phyloP scores from a whole-genome alignment of 1,139 yeast species.

The Candida gigantensis region DNA sequence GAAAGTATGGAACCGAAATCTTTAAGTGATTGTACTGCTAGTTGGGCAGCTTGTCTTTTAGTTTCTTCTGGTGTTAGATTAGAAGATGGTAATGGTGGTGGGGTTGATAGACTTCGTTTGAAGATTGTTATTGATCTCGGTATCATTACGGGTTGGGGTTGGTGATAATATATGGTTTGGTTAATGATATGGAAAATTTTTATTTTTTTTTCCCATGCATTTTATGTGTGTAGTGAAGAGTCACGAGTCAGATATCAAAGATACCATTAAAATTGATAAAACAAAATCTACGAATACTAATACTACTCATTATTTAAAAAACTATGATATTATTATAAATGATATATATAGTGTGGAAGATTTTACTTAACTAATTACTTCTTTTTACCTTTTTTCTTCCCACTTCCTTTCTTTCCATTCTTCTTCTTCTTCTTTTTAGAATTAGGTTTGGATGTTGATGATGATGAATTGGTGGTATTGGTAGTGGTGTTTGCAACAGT shows the following conservation, averaged over 20 bases:
- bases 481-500: not conserved
- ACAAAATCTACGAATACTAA: too few relatives aligned
- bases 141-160: not conserved
- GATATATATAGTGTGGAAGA: too few relatives aligned
- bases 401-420: conserved; percentile 15
- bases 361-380: too few relatives aligned
- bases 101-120: conserved; percentile 1
- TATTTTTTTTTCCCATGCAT: too few relatives aligned
- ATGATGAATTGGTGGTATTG: not conserved
- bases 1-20: conserved; percentile 42
- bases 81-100: conserved; percentile 2
- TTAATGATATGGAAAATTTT: too few relatives aligned
- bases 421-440: conserved; percentile 16
- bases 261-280: too few relatives aligned
- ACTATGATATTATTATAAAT: too few relatives aligned
- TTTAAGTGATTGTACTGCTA: conserved; percentile 44
- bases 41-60: conserved; percentile 37
- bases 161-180: too few relatives aligned
- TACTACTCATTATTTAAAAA: too few relatives aligned
- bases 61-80: conserved; percentile 21
- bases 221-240: too few relatives aligned
- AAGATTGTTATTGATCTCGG: too few relatives aligned
- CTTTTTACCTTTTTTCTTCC: conserved; percentile 20
- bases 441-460: conserved; percentile 2
- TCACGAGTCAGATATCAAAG: too few relatives aligned